phyloP scores from a whole-genome alignment of 2,329 filamentous ascomycete species.

The Ophiostoma triangulosporum region DNA sequence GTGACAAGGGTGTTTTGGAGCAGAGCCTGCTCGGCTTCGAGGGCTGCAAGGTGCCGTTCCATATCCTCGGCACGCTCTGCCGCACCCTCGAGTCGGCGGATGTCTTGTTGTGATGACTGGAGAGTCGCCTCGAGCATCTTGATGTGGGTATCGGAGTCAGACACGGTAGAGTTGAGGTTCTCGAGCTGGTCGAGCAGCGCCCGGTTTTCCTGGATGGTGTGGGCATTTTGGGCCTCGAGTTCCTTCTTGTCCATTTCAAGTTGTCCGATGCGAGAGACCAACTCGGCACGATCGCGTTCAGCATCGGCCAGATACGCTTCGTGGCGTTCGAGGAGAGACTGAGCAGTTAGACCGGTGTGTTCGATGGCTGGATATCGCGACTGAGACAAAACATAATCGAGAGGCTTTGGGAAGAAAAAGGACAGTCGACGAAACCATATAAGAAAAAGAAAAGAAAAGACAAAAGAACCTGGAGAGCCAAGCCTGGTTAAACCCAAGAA shows the following conservation, averaged over 20 bases:
- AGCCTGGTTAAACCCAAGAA: background rate
- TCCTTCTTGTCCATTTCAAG: constrained; percentile 62
- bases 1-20: constrained; percentile 54
- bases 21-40: constrained; percentile 69
- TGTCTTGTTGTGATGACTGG: constrained; percentile 61
- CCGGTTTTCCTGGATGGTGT: constrained; percentile 71
- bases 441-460: background rate
- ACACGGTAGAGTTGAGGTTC: constrained; percentile 61
- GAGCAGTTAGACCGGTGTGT: constrained; percentile 16
- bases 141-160: constrained; percentile 68
- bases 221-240: constrained; percentile 64
- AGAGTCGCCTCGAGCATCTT: constrained; percentile 64
- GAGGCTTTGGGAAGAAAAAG: background rate
- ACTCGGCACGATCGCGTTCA: constrained; percentile 65
- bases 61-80: constrained; percentile 63
- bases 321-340: constrained; percentile 86
- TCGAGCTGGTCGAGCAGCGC: constrained; percentile 74
- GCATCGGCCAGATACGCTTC: constrained; percentile 90
- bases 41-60: constrained; percentile 62
- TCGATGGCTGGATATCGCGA: background rate
- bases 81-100: constrained; percentile 60
- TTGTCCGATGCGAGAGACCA: constrained; percentile 58
- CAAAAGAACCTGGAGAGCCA: background rate
- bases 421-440: too few relatives aligned
- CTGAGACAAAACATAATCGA: background rate